These are phyloP conservation scores for Trypanosoma avium DNA, from an alignment of 208 protist species.

Conservation along the genomic window DNA sequence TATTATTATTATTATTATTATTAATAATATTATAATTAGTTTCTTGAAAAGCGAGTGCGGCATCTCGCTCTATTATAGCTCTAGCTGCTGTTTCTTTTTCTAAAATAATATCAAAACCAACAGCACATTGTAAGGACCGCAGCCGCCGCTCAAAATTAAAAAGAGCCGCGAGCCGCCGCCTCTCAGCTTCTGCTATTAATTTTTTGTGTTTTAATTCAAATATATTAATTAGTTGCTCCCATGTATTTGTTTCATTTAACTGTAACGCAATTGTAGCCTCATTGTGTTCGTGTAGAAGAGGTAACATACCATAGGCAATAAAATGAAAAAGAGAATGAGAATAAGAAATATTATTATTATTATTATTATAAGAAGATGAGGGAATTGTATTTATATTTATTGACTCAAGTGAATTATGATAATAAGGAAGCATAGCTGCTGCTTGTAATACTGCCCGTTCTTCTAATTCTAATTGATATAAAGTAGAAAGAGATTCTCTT, in stretches of 20 bases:
- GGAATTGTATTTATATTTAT: too few species aligned
- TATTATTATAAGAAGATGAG: too few species aligned
- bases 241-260: background rate
- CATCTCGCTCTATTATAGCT: constrained; percentile 13
- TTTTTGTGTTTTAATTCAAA: background rate
- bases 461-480: background rate
- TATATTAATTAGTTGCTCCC: background rate
- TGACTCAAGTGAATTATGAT: too few species aligned
- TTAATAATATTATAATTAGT: too few species aligned
- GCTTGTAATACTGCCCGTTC: background rate
- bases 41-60: background rate
- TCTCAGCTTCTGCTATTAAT: background rate
- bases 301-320: background rate
- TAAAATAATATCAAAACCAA: constrained; percentile 10
- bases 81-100: constrained; percentile 5
- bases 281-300: constrained; percentile 2
- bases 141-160: constrained; percentile 24
- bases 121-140: constrained; percentile 1
- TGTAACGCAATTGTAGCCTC: background rate
- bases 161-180: constrained; percentile 8
- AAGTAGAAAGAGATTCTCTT: background rate
- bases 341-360: background rate
- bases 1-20: too few species aligned
- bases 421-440: background rate
- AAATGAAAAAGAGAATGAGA: background rate